Conservation (phyloP, 83 land plant genomes). For the Diphasiastrum complanatum region DNA sequence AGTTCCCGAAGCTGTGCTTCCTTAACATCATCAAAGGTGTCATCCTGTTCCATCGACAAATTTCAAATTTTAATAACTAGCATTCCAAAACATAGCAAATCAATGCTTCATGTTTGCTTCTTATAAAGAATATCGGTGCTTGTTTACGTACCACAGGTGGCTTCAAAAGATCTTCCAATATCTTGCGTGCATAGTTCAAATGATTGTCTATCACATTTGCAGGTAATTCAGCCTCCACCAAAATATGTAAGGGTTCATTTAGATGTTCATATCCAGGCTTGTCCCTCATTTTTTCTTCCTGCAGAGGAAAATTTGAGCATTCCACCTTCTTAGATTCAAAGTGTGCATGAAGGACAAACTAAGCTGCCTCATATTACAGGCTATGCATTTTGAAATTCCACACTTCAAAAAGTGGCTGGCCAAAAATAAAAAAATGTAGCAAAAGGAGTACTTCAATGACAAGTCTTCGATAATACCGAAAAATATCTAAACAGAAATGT, state of each 20-base stretch:
- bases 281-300: conserved; percentile 28
- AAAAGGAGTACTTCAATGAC: too few species aligned
- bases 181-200: conserved; percentile 6
- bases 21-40: conserved; percentile 2
- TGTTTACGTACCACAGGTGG: too few species aligned
- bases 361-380: too few species aligned
- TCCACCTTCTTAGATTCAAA: too few species aligned
- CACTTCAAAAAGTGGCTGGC: too few species aligned
- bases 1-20: conserved; percentile 5
- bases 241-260: conserved; percentile 20
- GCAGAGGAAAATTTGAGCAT: neutral
- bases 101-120: too few species aligned
- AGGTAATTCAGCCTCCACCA: conserved; percentile 26
- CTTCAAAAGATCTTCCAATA: conserved; percentile 20
- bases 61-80: too few species aligned
- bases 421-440: too few species aligned
- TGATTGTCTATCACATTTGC: conserved; percentile 20
- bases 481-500: too few species aligned
- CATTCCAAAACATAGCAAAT: too few species aligned
- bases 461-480: too few species aligned
- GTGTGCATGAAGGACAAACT: neutral
- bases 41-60: conserved; percentile 2
- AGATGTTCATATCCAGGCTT: conserved; percentile 28
- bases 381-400: too few species aligned
- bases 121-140: neutral